Evolutionary conservation across 257 asterid genomes (phyloP), one percentile per base, ranked within the genome.

Genomic region (Echium plantagineum): DNA sequence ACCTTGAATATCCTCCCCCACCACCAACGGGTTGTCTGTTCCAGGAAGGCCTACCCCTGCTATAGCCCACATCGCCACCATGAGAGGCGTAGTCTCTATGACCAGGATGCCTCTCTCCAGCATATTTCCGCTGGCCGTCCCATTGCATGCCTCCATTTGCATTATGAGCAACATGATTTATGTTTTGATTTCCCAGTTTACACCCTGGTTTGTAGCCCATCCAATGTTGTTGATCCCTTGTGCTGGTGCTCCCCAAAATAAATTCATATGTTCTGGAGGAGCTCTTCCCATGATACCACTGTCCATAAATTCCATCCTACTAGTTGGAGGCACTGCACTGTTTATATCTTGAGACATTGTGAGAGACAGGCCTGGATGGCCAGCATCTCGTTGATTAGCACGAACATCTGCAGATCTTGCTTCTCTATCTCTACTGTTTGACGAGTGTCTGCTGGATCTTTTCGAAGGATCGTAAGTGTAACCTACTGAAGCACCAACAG

Each of bases 361-460:
- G 67, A 59, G 75, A 26, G 78, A 69, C 20, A 72, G 63, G 17
- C 78, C 82, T 22, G 81, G 80, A n/a, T 77, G 85, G 35, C 66
- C 58, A 59, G 73, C 64, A 1, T 75, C 80, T 31, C 78, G 66
- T 20, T 69, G 77, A 28, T 59, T 63, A 64, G 69, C 68, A 0
- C 82, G 80, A 26, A 74, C 83, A 24, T 70, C 69, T 58, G 58
- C 58, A 21, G 83, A 58, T 49, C 64, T 80, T 2, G 85, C 84
- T 66, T 88, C 94, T 15, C 87, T 86, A 66, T 81, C 94, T 47
- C 87, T 83, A 55, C 94, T 91, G 5, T 86, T 74, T 9, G 95
- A 80, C 7, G 96, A 85, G 73, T 80, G 84, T 30, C 70, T 81
- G 21, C 79, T 75, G 1, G 93, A 78, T 61, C 72, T 80, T 63